Evolutionary conservation across 179 eudicot species (phyloP), one percentile per base, ranked within the genome.

Genomic region (Sideroxylon spinosum): DNA sequence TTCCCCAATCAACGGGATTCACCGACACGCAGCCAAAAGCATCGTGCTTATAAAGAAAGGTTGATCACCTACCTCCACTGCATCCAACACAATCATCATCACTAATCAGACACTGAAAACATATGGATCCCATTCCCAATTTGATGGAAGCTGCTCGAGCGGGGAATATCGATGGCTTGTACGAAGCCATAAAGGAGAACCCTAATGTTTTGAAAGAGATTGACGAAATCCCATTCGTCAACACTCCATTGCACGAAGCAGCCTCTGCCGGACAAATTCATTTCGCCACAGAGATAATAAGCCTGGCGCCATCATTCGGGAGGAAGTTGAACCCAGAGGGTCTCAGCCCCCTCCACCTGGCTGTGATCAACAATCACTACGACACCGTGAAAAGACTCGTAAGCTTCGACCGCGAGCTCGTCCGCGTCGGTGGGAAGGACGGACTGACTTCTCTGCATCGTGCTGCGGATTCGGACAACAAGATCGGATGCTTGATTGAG

Each of bases 361-460:
- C 57, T 48, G 9, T 48, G 56, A 29, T 29, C 37, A 29, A 29
- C 37, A 4, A 6, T 0, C 8, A 22, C 6, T 0, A 13, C 8
- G 0, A 49, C 7, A 4, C 17, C 19, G 74, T 7, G 60, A 49
- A 12, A 6, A 8, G 20, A 37, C 74, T 71, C 44, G 17, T 71
- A 4, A 1, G 12, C 1, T 4, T 11, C 0, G 62, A 72, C 28
- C 0, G 11, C 3, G 62, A 53, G 20, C 75, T 72, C 7, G 26
- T 72, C 46, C 62, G 75, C 6, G 75, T 72, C 11, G 16, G 52
- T 2, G 75, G 61, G 14, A 72, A 12, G 62, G 75, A 26, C 11
- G 0, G 46, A 13, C 4, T 11, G 11, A 72, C 62, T 16, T 62
- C 75, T 8, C 53, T 72, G 62, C 75, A 72, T 26, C 2, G 1